Conservation (phyloP, 1,284 basidiomycete species). For the Sphagnurus paluster region DNA sequence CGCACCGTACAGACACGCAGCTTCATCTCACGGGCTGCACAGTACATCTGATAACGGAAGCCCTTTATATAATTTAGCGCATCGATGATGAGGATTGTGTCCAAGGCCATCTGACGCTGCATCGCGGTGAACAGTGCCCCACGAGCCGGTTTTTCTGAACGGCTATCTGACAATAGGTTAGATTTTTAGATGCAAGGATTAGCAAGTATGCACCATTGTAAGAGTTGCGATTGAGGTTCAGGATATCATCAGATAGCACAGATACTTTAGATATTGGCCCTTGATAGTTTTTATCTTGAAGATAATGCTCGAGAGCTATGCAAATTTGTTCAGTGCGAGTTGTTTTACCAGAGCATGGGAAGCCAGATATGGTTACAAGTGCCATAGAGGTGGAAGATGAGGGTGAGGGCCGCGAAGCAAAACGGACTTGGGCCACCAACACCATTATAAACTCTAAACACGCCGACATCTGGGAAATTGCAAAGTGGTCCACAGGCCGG, state of each 20-base stretch:
- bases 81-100: slow-evolving; percentile 88
- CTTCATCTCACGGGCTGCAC: slow-evolving; percentile 87
- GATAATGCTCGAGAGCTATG: slow-evolving; percentile 54
- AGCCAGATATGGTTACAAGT: slow-evolving; percentile 91
- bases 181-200: background rate
- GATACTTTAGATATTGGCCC: slow-evolving; percentile 59
- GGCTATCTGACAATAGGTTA: slow-evolving; percentile 49
- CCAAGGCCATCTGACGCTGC: slow-evolving; percentile 70
- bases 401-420: too few relatives aligned
- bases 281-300: slow-evolving; percentile 49
- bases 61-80: slow-evolving; percentile 97
- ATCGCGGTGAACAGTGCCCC: slow-evolving; percentile 86
- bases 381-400: slow-evolving; percentile 61
- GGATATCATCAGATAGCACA: slow-evolving; percentile 78
- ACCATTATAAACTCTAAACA: too few relatives aligned
- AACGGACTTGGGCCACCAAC: too few relatives aligned
- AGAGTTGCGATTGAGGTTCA: slow-evolving; percentile 63
- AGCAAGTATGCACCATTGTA: slow-evolving; percentile 64
- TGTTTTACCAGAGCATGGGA: slow-evolving; percentile 87
- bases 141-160: slow-evolving; percentile 87
- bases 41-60: slow-evolving; percentile 97
- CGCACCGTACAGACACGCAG: slow-evolving; percentile 87
- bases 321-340: slow-evolving; percentile 70
- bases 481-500: too few relatives aligned
- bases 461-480: too few relatives aligned